Evolutionary conservation across 2,329 filamentous ascomycete genomes (phyloP), one percentile per base, ranked within the genome.

Genomic region (Fusarium duplospermum): DNA sequence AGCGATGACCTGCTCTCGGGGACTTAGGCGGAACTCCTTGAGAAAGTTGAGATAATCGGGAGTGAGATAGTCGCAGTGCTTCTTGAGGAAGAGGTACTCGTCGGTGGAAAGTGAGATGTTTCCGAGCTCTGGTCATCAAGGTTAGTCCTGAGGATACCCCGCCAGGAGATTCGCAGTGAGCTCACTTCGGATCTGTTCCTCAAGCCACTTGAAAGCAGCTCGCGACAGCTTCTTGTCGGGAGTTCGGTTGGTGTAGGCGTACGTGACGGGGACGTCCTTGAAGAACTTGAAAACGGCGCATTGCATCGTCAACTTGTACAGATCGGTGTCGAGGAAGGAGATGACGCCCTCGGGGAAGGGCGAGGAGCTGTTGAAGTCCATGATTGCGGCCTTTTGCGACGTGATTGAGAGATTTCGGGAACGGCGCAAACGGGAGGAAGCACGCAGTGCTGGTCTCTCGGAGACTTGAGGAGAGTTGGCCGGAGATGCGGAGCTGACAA

Each of bases 231-330:
- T 95, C 91, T 98, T 97, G 71, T 98, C 91, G 9, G 94, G 94
- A 1, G 96, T 99, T 60, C 96, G 93, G 82, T 99, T 99, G 61
- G 95, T 98, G 85, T 97, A 98, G 69, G 93, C 91, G 81, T 98
- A 99, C 4, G 94, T 95, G 67, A 98, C 96, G 52, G 92, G 89
- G 78, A 91, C 86, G 67, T 95, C 88, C 36, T 93, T 93, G 83
- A 97, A 98, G 86, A 95, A 97, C 83, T 97, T 97, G 76, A 97
- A 89, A 74, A 98, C 93, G 71, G 95, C 95, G 81, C 94, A 98
- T 92, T 99, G 96, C 96, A 99, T 99, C 22, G 96, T 99, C 83
- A 99, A 85, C 84, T 99, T 99, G 89, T 98, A 99, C 70, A 99
- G 81, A 76, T 92, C 90, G 18, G 93, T 96, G 80, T 96, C 94